Conservation (phyloP, 768 basidiomycete species). For the Daedalea quercina region DNA sequence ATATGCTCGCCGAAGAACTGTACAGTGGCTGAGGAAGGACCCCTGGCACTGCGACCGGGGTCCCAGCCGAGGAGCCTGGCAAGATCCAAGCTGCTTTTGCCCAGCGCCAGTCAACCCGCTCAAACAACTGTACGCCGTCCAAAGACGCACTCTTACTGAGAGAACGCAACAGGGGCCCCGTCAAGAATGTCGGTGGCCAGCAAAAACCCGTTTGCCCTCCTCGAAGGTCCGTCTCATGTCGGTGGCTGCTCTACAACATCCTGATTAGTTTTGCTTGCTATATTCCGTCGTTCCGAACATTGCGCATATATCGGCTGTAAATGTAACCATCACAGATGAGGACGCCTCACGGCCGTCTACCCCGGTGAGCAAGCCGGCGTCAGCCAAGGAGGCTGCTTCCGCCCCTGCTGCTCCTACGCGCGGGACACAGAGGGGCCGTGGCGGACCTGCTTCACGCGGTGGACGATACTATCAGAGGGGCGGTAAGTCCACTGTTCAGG, state of each 20-base stretch:
- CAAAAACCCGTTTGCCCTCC: conserved; percentile 79
- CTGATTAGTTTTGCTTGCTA: background rate
- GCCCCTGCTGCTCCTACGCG: conserved; percentile 30
- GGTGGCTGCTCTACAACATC: conserved; percentile 1
- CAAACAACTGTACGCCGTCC: conserved; percentile 13
- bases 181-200: conserved; percentile 87
- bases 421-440: conserved; percentile 38
- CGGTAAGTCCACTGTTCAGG: conserved; percentile 36
- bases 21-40: conserved; percentile 27
- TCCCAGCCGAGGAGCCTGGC: conserved; percentile 5
- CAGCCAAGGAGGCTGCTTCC: conserved; percentile 24
- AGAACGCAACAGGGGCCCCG: conserved; percentile 48
- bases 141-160: conserved; percentile 20
- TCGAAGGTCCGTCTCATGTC: conserved; percentile 53
- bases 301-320: background rate
- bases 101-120: conserved; percentile 13
- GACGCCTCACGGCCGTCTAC: conserved; percentile 39
- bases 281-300: conserved; percentile 2
- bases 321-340: conserved; percentile 23
- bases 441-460: conserved; percentile 56
- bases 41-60: conserved; percentile 15
- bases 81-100: conserved; percentile 10
- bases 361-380: conserved; percentile 23
- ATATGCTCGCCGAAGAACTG: conserved; percentile 25
- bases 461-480: conserved; percentile 70